Percentiles rank a stretch among this genome's conserved stretches.
Evolutionary conservation across 345 rosid genomes (phyloP).

Genomic region (Corymbia maculata): DNA sequence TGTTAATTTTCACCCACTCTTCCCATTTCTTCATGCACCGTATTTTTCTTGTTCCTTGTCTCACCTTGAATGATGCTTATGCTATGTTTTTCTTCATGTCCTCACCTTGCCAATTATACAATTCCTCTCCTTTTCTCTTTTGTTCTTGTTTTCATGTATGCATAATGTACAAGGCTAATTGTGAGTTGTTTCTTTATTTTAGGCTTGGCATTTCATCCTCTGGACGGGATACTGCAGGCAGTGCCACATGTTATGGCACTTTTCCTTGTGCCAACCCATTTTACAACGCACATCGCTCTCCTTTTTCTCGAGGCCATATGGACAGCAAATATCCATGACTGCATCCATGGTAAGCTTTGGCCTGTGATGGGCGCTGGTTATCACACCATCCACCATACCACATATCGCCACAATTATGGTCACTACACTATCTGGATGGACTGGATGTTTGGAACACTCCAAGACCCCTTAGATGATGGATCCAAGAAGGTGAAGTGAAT

Average conservation of each 20-base stretch:
- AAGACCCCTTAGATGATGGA: constrained; percentile 50
- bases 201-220: constrained; percentile 93
- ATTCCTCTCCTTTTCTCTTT: neutral
- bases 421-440: constrained; percentile 99
- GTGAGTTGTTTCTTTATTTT: neutral
- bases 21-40: neutral
- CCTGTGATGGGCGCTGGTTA: constrained; percentile 97
- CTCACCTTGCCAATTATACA: neutral
- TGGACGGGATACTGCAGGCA: constrained; percentile 92
- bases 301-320: constrained; percentile 76
- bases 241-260: constrained; percentile 74
- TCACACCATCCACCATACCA: constrained; percentile 96
- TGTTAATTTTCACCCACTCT: neutral
- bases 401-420: constrained; percentile 95
- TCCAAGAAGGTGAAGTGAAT: constrained; percentile 9
- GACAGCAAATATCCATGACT: constrained; percentile 93
- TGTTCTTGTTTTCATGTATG: neutral
- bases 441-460: constrained; percentile 92
- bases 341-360: constrained; percentile 79
- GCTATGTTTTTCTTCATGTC: neutral
- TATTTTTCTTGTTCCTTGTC: neutral
- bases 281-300: constrained; percentile 59
- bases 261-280: constrained; percentile 74
- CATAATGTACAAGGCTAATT: neutral
- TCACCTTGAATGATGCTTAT: neutral